A percentile compares a stretch with the other conserved stretches of the same genome.
phyloP scores from a whole-genome alignment of 2,329 filamentous ascomycete species.

The Fusarium sp. region DNA sequence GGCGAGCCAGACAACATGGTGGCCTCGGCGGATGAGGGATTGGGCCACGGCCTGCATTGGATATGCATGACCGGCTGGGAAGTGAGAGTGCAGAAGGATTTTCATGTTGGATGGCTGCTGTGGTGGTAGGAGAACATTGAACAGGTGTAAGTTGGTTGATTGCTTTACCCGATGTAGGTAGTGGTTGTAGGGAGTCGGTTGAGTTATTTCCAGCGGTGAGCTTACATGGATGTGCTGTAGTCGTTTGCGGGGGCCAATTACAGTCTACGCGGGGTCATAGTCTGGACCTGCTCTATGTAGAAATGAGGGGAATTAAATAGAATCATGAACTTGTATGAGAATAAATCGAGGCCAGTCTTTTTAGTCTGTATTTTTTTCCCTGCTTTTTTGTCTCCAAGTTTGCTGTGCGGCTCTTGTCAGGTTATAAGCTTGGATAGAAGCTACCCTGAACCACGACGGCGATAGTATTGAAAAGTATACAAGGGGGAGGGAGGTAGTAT shows the following conservation, averaged over 20 bases:
- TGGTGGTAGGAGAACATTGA: not conserved
- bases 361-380: not conserved
- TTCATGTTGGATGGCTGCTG: conserved; percentile 45
- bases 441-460: too few relatives aligned
- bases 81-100: conserved; percentile 52
- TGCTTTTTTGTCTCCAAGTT: too few relatives aligned
- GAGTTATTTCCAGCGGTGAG: conserved; percentile 5
- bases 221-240: conserved; percentile 1
- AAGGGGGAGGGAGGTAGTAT: too few relatives aligned
- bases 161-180: too few relatives aligned
- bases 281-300: not conserved
- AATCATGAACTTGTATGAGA: not conserved
- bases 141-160: not conserved
- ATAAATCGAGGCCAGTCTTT: not conserved
- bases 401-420: too few relatives aligned
- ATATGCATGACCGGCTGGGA: conserved; percentile 52
- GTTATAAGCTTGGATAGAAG: too few relatives aligned
- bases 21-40: conserved; percentile 50
- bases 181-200: not conserved
- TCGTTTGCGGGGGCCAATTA: conserved; percentile 1
- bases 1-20: conserved; percentile 52
- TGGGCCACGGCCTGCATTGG: conserved; percentile 53
- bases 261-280: not conserved
- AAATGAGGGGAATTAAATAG: not conserved
- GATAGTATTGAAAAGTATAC: too few relatives aligned